Percentiles rank a stretch among this genome's conserved stretches.
These are phyloP conservation scores for Aspergillus costaricaensis DNA, from an alignment of 2,329 filamentous ascomycete genomes.

Conservation along the genomic window DNA sequence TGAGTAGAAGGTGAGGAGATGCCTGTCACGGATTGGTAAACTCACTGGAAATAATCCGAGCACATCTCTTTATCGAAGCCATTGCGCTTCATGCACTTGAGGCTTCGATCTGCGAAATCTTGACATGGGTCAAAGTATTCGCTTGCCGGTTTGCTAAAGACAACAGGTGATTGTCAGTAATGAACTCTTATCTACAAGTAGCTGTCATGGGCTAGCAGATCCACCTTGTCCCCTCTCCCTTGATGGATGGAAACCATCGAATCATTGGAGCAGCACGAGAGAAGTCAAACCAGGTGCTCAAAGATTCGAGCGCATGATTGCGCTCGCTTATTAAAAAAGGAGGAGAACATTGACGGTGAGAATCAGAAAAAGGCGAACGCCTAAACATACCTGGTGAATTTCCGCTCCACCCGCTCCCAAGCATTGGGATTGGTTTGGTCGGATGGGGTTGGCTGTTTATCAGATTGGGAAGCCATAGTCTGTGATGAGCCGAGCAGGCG, in stretches of 20 bases:
- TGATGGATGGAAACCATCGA: not conserved
- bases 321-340: not conserved
- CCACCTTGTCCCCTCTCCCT: not conserved
- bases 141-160: slow-evolving; percentile 75
- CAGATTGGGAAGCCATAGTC: slow-evolving; percentile 21
- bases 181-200: not conserved
- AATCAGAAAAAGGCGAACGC: not conserved
- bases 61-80: slow-evolving; percentile 87
- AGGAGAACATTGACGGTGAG: not conserved
- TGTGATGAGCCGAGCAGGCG: not conserved
- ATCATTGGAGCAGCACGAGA: not conserved
- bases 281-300: not conserved
- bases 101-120: slow-evolving; percentile 80
- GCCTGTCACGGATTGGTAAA: not conserved
- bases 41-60: slow-evolving; percentile 91
- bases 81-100: slow-evolving; percentile 87
- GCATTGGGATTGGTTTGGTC: slow-evolving; percentile 47
- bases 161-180: not conserved
- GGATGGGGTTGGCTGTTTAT: slow-evolving; percentile 41
- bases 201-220: not conserved
- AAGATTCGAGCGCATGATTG: too few relatives aligned
- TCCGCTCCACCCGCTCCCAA: slow-evolving; percentile 58
- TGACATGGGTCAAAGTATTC: slow-evolving; percentile 96
- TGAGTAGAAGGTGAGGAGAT: not conserved
- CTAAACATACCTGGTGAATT: slow-evolving; percentile 62